Percentiles rank a stretch among this genome's conserved stretches.
These are phyloP conservation scores for Lactifluus hygrophoroides DNA, from an alignment of 768 basidiomycete species.

Conservation along the genomic window DNA sequence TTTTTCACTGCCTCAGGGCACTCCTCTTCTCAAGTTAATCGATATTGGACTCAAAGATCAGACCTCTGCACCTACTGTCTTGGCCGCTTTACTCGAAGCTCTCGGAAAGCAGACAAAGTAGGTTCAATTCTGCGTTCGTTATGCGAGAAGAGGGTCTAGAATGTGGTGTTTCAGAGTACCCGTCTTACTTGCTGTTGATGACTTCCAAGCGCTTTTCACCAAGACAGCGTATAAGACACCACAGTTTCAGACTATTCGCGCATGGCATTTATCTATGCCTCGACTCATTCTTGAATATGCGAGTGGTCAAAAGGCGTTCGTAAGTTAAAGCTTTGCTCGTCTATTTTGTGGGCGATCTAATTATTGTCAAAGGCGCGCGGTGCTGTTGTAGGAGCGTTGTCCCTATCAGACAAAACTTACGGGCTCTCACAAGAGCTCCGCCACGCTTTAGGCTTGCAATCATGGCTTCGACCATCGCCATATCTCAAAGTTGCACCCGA, in stretches of 20 bases:
- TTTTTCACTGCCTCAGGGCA: slow-evolving; percentile 38
- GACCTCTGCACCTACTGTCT: slow-evolving; percentile 41
- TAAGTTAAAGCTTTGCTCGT: slow-evolving; percentile 31
- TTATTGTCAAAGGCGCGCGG: slow-evolving; percentile 46
- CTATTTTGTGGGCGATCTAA: background rate
- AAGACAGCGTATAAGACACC: slow-evolving; percentile 65
- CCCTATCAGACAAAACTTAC: slow-evolving; percentile 50
- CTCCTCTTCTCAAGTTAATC: slow-evolving; percentile 45
- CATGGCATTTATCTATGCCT: slow-evolving; percentile 75
- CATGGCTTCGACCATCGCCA: slow-evolving; percentile 37
- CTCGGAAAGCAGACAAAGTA: slow-evolving; percentile 59
- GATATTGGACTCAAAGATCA: slow-evolving; percentile 49
- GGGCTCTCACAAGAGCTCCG: slow-evolving; percentile 53
- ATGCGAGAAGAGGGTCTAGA: background rate
- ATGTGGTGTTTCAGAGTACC: slow-evolving; percentile 47
- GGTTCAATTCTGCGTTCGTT: slow-evolving; percentile 21
- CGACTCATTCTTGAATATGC: slow-evolving; percentile 71
- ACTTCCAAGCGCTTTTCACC: slow-evolving; percentile 75
- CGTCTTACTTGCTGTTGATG: slow-evolving; percentile 79
- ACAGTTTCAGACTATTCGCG: slow-evolving; percentile 54
- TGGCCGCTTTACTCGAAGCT: slow-evolving; percentile 51
- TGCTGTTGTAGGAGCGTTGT: slow-evolving; percentile 63
- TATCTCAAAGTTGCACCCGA: slow-evolving; percentile 47
- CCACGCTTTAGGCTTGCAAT: slow-evolving; percentile 45
- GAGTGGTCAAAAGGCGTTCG: slow-evolving; percentile 59